These are phyloP conservation scores for Xylariaceae sp. DNA, from an alignment of 2,329 filamentous ascomycete species.

Conservation along the genomic window DNA sequence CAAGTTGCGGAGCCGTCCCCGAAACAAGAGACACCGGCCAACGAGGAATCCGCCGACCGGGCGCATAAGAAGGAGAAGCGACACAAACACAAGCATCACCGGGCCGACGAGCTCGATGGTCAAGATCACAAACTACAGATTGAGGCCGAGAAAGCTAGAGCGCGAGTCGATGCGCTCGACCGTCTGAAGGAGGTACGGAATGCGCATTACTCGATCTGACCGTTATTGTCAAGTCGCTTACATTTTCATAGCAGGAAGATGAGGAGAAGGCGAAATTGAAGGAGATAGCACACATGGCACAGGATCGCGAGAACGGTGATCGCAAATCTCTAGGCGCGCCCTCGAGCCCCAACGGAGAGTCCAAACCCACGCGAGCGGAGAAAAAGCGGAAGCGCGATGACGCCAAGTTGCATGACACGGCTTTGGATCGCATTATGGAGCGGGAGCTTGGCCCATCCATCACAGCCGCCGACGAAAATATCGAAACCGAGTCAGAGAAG, in stretches of 20 bases:
- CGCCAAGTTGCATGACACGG: conserved; percentile 8
- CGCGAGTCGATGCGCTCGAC: conserved; percentile 29
- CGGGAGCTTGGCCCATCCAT: conserved; percentile 17
- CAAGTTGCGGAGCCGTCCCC: conserved; percentile 34
- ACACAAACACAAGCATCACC: conserved; percentile 36
- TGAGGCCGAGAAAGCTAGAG: conserved; percentile 38
- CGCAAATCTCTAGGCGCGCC: conserved; percentile 23
- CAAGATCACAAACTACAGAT: conserved; percentile 40
- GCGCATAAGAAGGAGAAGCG: conserved; percentile 38
- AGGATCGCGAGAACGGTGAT: conserved; percentile 23
- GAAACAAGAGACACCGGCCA: conserved; percentile 34
- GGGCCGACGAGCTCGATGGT: conserved; percentile 40
- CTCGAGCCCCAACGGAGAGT: background rate
- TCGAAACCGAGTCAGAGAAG: conserved; percentile 27
- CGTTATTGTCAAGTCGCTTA: background rate
- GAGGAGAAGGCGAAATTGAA: conserved; percentile 25
- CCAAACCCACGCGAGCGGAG: background rate
- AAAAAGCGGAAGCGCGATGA: conserved; percentile 11
- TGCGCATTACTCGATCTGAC: background rate
- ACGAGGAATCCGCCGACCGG: conserved; percentile 30
- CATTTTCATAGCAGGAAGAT: conserved; percentile 25
- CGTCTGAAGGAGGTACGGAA: conserved; percentile 27
- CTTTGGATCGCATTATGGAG: conserved; percentile 20
- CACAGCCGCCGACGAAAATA: conserved; percentile 8
- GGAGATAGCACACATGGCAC: conserved; percentile 18